phyloP scores from a whole-genome alignment of 2,329 filamentous ascomycete genomes.

The Dactylellina sp. region DNA sequence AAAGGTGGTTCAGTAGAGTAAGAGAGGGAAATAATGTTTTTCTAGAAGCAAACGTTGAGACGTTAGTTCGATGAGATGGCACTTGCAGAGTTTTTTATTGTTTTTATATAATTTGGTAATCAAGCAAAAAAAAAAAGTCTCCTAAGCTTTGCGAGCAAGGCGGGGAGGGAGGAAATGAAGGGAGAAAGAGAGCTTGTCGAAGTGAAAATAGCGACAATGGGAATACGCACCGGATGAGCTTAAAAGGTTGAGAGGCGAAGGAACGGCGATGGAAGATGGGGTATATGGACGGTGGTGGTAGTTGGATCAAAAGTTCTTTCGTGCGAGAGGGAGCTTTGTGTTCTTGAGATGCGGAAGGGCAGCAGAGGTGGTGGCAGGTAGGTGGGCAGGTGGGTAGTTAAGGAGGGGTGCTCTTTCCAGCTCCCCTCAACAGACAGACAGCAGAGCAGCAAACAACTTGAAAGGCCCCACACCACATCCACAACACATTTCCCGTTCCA shows the following conservation, averaged over 20 bases:
- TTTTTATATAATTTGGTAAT: conserved; percentile 14
- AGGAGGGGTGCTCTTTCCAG: conserved; percentile 43
- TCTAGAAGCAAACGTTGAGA: conserved; percentile 10
- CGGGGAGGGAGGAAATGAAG: conserved; percentile 5
- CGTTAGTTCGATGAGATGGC: conserved; percentile 16
- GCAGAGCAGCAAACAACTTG: conserved; percentile 7
- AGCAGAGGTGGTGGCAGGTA: neutral
- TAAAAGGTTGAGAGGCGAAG: conserved; percentile 2
- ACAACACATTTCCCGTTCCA: conserved; percentile 28
- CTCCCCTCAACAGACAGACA: conserved; percentile 25
- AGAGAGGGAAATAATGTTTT: neutral
- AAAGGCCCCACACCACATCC: conserved; percentile 42
- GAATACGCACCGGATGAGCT: neutral
- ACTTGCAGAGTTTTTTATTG: conserved; percentile 34
- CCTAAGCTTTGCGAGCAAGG: neutral
- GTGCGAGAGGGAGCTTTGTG: conserved; percentile 29
- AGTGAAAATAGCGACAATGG: conserved; percentile 15
- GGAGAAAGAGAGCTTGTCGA: neutral
- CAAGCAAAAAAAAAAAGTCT: neutral
- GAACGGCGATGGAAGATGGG: conserved; percentile 14
- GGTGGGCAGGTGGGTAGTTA: neutral
- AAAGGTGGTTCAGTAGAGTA: neutral
- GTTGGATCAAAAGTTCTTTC: conserved; percentile 14
- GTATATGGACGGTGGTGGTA: neutral
- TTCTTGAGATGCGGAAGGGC: conserved; percentile 23